Conservation (phyloP, 1,139 yeast genomes). For the Magnusiomyces tetraspermus region DNA sequence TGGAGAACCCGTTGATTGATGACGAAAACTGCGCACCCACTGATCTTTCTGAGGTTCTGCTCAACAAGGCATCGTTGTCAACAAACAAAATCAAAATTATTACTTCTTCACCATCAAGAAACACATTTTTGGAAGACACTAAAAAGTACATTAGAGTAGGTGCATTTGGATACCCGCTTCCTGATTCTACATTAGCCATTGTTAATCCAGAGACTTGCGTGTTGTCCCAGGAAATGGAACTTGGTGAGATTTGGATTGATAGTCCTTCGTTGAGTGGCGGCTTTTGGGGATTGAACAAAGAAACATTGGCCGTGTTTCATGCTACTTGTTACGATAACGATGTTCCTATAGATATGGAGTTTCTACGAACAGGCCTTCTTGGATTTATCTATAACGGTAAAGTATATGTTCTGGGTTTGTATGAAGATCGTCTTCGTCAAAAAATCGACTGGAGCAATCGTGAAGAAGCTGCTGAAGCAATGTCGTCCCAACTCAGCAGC, state of each 20-base stretch:
- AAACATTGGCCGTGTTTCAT: slow-evolving; percentile 68
- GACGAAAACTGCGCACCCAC: slow-evolving; percentile 37
- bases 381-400: slow-evolving; percentile 86
- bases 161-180: slow-evolving; percentile 88
- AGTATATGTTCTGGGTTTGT: slow-evolving; percentile 76
- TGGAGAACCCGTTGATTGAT: slow-evolving; percentile 24
- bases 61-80: slow-evolving; percentile 74
- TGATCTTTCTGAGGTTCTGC: slow-evolving; percentile 56
- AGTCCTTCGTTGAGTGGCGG: slow-evolving; percentile 85
- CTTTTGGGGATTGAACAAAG: slow-evolving; percentile 63
- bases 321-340: slow-evolving; percentile 67
- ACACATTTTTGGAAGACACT: slow-evolving; percentile 35
- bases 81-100: slow-evolving; percentile 68
- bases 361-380: slow-evolving; percentile 78
- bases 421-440: slow-evolving; percentile 87
- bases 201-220: slow-evolving; percentile 85
- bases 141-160: slow-evolving; percentile 59
- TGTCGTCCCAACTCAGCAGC: background rate
- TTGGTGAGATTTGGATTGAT: slow-evolving; percentile 98
- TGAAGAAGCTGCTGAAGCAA: slow-evolving; percentile 15
- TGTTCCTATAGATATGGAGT: slow-evolving; percentile 63
- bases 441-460: slow-evolving; percentile 30
- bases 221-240: slow-evolving; percentile 59
- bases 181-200: slow-evolving; percentile 86
- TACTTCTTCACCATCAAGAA: slow-evolving; percentile 44